These are phyloP conservation scores for Fusarium agapanthi DNA, from an alignment of 2,329 filamentous ascomycete genomes.

Conservation along the genomic window DNA sequence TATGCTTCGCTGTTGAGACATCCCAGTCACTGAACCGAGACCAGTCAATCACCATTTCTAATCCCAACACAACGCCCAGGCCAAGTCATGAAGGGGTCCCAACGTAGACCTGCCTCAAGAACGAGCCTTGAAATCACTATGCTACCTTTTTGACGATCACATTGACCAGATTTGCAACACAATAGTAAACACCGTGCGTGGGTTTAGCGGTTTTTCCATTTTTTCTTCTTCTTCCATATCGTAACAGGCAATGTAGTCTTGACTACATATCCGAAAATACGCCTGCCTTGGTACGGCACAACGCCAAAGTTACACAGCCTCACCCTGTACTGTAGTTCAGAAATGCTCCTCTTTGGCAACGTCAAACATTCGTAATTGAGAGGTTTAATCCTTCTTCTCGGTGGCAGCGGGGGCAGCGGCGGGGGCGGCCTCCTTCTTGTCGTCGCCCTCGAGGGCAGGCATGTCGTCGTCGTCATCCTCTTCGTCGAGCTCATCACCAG, in stretches of 20 bases:
- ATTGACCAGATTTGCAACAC: neutral
- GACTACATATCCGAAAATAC: slow-evolving; percentile 33
- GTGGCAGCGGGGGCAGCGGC: slow-evolving; percentile 45
- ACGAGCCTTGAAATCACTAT: neutral
- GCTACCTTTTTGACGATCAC: neutral
- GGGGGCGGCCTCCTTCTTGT: slow-evolving; percentile 51
- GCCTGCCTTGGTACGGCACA: slow-evolving; percentile 31
- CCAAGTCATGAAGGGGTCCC: neutral
- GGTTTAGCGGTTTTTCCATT: slow-evolving; percentile 34
- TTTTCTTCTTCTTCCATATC: slow-evolving; percentile 35
- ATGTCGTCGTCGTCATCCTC: slow-evolving; percentile 82
- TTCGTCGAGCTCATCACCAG: slow-evolving; percentile 59
- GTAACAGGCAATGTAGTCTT: slow-evolving; percentile 32
- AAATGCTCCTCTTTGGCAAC: slow-evolving; percentile 31
- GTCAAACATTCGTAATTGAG: slow-evolving; percentile 26
- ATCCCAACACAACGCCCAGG: no score
- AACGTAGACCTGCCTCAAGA: neutral
- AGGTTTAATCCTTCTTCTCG: slow-evolving; percentile 51
- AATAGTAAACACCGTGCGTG: slow-evolving; percentile 2
- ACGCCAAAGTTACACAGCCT: slow-evolving; percentile 38
- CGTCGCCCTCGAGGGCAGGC: slow-evolving; percentile 78
- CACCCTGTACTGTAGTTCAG: slow-evolving; percentile 33
- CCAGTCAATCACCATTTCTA: neutral
- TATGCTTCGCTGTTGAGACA: neutral
- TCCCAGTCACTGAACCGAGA: neutral